These are phyloP conservation scores for Ogataea philodendri DNA, from an alignment of 805 yeast genomes.

Conservation along the genomic window DNA sequence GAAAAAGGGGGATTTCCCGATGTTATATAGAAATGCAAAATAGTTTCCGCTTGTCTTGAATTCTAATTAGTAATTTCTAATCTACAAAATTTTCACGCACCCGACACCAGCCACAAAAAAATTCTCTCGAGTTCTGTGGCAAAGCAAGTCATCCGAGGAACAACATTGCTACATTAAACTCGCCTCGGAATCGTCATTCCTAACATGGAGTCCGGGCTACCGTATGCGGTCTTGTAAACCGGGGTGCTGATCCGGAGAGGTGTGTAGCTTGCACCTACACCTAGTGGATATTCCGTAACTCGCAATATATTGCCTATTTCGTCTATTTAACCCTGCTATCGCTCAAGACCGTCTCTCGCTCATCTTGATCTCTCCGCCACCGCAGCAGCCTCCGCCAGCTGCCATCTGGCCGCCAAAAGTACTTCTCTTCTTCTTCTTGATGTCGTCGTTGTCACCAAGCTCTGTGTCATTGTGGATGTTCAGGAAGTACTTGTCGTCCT, in stretches of 20 bases:
- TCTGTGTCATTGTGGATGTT: slow-evolving; percentile 82
- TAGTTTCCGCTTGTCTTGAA: slow-evolving; percentile 5
- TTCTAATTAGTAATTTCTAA: too few species aligned
- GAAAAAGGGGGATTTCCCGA: too few species aligned
- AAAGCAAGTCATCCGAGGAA: too few species aligned
- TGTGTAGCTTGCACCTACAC: too few species aligned
- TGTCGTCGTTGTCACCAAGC: slow-evolving; percentile 84
- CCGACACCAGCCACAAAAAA: slow-evolving; percentile 8
- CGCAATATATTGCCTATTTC: slow-evolving; percentile 11
- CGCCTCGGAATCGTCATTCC: slow-evolving; percentile 1
- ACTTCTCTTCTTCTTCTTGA: slow-evolving; percentile 48
- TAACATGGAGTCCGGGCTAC: background rate
- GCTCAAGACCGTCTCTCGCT: slow-evolving; percentile 18
- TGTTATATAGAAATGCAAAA: slow-evolving; percentile 1
- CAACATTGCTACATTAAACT: too few species aligned
- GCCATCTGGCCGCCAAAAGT: slow-evolving; percentile 32
- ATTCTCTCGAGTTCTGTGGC: slow-evolving; percentile 2
- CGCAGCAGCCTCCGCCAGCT: slow-evolving; percentile 55
- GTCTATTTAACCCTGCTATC: slow-evolving; percentile 2
- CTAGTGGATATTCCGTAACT: too few species aligned
- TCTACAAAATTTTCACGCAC: slow-evolving; percentile 9
- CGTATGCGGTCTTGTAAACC: too few species aligned
- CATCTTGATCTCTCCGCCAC: slow-evolving; percentile 43
- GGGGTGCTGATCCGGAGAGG: too few species aligned
- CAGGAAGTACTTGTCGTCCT: slow-evolving; percentile 48